Evolutionary conservation across 768 basidiomycete genomes (phyloP), one percentile per base, ranked within the genome.

Genomic region (Punctularia strigosozonata): DNA sequence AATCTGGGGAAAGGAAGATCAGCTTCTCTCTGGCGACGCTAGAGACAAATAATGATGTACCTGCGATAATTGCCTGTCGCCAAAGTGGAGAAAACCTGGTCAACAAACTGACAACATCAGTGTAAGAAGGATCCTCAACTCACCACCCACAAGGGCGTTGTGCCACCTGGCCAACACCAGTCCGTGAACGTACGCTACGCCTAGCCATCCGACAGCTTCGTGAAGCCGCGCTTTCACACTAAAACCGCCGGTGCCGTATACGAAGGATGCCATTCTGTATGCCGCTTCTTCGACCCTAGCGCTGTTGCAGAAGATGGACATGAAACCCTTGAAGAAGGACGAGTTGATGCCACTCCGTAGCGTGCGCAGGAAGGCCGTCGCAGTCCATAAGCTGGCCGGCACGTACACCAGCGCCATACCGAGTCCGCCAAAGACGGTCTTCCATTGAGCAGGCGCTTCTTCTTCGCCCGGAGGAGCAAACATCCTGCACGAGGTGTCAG

Each of bases 361-460:
- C 5, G 26, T 8, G 5, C n/a, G 13, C 26, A 3, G 22, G 8
- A 39, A 39, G 18, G 19, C n/a, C 12, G 19, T 24, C 25, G 23
- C 25, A 7, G 15, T 18, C 8, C n/a, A 7, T 7, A 6, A 41
- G 6, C 34, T 18, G 6, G 15, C 12, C 13, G 17, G 10, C 17
- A 6, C 15, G 51, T 20, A 50, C 41, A 33, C 58, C 54, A 28
- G 53, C 25, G 25, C 63, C 54, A 40, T 57, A 2, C 44, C 37
- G 12, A 46, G 7, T 3, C 69, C 69, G 3, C 77, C 79, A 19
- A 77, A 68, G 6, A 77, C 61, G 33, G 75, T 63, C 56, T 81
- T 80, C 56, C 73, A 82, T 56, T 84, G 80, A n/a, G 80, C 78
- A 36, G 69, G 59, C 22, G 71, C 68, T 50, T 83, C 81, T 49